A percentile compares a stretch with the other conserved stretches of the same genome.
Evolutionary conservation across 2,329 filamentous ascomycete species (phyloP).

Genomic region (Dryadomyces quercivorus): DNA sequence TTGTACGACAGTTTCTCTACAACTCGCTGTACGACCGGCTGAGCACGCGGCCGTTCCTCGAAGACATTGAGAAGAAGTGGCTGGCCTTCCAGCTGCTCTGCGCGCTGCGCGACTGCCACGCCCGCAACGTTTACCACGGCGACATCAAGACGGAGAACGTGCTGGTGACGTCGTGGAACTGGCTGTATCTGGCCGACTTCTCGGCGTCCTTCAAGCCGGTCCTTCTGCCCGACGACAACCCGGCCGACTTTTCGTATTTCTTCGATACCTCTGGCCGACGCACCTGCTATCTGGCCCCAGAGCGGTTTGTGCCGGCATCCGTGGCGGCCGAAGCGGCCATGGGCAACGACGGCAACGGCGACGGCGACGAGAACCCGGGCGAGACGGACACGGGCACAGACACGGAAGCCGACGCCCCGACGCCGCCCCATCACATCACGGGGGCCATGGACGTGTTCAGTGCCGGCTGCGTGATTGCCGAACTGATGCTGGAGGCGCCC

Average conservation of each 20-base stretch:
- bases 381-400: slow-evolving; percentile 46
- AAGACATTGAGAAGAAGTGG: slow-evolving; percentile 99
- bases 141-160: slow-evolving; percentile 99
- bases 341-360: background rate
- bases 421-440: slow-evolving; percentile 26
- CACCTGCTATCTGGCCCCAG: slow-evolving; percentile 91
- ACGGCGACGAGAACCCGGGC: background rate
- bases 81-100: slow-evolving; percentile 90
- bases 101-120: slow-evolving; percentile 82
- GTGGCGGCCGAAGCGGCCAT: slow-evolving; percentile 28
- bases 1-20: slow-evolving; percentile 90
- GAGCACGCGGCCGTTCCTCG: slow-evolving; percentile 89
- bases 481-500: slow-evolving; percentile 86
- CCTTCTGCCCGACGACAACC: slow-evolving; percentile 89
- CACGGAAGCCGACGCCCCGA: slow-evolving; percentile 1
- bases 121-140: slow-evolving; percentile 81
- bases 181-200: slow-evolving; percentile 96
- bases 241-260: slow-evolving; percentile 94
- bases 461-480: slow-evolving; percentile 89
- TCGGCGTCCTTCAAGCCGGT: slow-evolving; percentile 92
- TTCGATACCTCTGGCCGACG: slow-evolving; percentile 87
- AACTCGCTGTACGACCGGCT: slow-evolving; percentile 95
- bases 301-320: slow-evolving; percentile 69
- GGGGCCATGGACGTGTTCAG: slow-evolving; percentile 99
- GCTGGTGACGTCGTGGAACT: slow-evolving; percentile 97